These are phyloP conservation scores for Phytopythium litorale DNA, from an alignment of 352 stramenopile species.

Conservation along the genomic window DNA sequence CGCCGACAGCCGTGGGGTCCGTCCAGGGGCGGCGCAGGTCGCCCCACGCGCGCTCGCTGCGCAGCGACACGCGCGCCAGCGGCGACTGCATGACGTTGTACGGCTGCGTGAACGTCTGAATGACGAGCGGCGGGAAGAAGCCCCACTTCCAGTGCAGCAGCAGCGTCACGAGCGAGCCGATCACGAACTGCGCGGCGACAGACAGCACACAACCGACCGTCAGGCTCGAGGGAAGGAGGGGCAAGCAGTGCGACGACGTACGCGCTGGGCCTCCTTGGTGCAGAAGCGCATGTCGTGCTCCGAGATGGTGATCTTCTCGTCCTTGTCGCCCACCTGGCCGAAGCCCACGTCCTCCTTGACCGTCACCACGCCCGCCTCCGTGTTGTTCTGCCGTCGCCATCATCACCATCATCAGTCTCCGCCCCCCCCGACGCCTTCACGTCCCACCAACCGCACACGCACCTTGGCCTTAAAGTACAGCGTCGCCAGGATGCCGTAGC, in stretches of 20 bases:
- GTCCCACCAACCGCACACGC: neutral
- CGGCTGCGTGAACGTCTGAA: constrained; percentile 76
- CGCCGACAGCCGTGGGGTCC: constrained; percentile 58
- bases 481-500: constrained; percentile 50
- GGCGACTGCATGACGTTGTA: constrained; percentile 65
- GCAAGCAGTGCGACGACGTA: constrained; percentile 17
- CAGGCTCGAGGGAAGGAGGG: neutral
- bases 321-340: constrained; percentile 60
- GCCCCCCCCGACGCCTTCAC: neutral
- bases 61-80: constrained; percentile 64
- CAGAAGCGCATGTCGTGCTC: constrained; percentile 76
- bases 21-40: constrained; percentile 72
- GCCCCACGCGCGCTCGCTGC: constrained; percentile 63
- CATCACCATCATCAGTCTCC: no score
- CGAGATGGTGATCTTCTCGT: constrained; percentile 81
- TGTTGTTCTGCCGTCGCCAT: constrained; percentile 51
- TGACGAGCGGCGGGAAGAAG: constrained; percentile 79
- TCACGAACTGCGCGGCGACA: constrained; percentile 35
- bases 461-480: constrained; percentile 66
- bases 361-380: constrained; percentile 57
- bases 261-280: constrained; percentile 68
- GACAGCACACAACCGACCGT: neutral
- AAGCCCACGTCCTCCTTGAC: constrained; percentile 82
- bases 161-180: constrained; percentile 59
- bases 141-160: constrained; percentile 79